Conservation (phyloP, 1,284 basidiomycete genomes). For the Cryptococcus sp. region DNA sequence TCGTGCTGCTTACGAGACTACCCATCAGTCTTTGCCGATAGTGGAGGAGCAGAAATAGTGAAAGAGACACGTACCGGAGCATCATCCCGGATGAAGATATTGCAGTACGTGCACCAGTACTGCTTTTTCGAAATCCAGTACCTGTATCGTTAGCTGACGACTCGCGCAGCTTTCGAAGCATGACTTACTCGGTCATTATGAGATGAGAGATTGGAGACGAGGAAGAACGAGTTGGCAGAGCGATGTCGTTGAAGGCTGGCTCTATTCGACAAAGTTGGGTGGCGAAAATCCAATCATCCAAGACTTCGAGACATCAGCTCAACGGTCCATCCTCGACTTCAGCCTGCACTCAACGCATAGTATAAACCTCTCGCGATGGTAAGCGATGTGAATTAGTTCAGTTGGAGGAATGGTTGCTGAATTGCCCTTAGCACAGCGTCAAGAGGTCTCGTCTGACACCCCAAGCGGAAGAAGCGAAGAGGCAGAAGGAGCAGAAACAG, state of each 20-base stretch:
- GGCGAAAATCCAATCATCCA: background rate
- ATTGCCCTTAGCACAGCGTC: slow-evolving; percentile 82
- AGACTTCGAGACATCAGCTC: too few relatives aligned
- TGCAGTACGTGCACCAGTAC: slow-evolving; percentile 51
- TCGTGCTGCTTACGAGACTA: slow-evolving; percentile 85
- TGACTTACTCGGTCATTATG: slow-evolving; percentile 15
- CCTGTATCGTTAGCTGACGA: slow-evolving; percentile 16
- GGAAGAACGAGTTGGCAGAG: background rate
- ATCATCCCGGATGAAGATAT: slow-evolving; percentile 72
- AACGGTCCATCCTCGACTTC: too few relatives aligned
- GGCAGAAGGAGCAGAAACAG: slow-evolving; percentile 63
- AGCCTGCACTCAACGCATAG: too few relatives aligned
- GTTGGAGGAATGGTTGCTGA: too few relatives aligned
- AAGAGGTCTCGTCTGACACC: slow-evolving; percentile 61
- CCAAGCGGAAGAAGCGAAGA: slow-evolving; percentile 62
- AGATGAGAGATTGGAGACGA: background rate
- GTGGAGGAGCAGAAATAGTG: background rate
- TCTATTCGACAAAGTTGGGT: background rate
- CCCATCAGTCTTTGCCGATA: background rate
- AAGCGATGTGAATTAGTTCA: too few relatives aligned
- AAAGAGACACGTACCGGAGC: slow-evolving; percentile 54
- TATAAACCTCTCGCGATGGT: too few relatives aligned
- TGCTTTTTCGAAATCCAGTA: slow-evolving; percentile 52
- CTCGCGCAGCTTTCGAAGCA: background rate
- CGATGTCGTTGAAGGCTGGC: background rate